Conservation (phyloP, 208 protist genomes). For the Leishmania martiniquensis region DNA sequence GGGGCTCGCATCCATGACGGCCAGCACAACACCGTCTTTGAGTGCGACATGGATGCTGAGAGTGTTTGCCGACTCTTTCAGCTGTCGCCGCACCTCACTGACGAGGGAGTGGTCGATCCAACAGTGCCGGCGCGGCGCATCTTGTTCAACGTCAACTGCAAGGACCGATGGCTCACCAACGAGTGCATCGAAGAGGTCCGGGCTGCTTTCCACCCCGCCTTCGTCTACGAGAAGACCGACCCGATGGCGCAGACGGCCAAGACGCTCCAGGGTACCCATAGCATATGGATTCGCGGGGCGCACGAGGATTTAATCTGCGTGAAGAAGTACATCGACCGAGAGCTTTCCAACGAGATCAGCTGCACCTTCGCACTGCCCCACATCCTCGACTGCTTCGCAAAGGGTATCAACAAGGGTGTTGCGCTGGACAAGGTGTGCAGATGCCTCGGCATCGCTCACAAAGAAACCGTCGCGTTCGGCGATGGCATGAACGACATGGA, state of each 20-base stretch:
- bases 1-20: slow-evolving; percentile 60
- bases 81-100: slow-evolving; percentile 19
- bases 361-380: slow-evolving; percentile 35
- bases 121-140: slow-evolving; percentile 20
- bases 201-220: slow-evolving; percentile 38
- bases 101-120: slow-evolving; percentile 16
- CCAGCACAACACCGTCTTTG: slow-evolving; percentile 33
- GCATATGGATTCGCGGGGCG: slow-evolving; percentile 43
- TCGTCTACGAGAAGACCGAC: slow-evolving; percentile 48
- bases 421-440: slow-evolving; percentile 49
- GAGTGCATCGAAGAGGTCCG: slow-evolving; percentile 30
- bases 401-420: slow-evolving; percentile 50
- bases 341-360: slow-evolving; percentile 26
- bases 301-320: slow-evolving; percentile 31
- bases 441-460: slow-evolving; percentile 30
- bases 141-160: slow-evolving; percentile 55
- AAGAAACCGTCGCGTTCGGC: slow-evolving; percentile 66
- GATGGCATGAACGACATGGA: slow-evolving; percentile 73
- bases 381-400: slow-evolving; percentile 47
- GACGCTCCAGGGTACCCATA: slow-evolving; percentile 42
- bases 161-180: slow-evolving; percentile 60
- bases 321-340: slow-evolving; percentile 35
- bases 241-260: slow-evolving; percentile 41
- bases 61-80: slow-evolving; percentile 56
- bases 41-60: slow-evolving; percentile 41